A percentile compares a stretch with the other conserved stretches of the same genome.
Evolutionary conservation across 129 eudicot species (phyloP).

Genomic region (Ambrosia artemisiifolia): DNA sequence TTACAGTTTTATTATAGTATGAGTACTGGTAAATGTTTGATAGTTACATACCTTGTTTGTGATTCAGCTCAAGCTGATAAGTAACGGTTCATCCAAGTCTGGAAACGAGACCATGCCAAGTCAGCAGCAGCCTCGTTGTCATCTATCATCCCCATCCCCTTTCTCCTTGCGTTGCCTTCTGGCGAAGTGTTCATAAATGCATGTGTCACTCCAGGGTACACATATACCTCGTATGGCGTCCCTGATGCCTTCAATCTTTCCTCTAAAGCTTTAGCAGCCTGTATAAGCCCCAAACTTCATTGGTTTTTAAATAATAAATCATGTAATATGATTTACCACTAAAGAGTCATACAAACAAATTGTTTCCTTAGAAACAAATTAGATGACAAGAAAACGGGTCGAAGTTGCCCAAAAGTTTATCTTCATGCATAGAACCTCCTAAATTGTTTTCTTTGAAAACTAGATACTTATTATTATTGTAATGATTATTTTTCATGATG

Average conservation of each 20-base stretch:
- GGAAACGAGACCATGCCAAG: conserved; percentile 87
- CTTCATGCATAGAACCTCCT: not conserved
- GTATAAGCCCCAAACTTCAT: not conserved
- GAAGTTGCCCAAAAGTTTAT: not conserved
- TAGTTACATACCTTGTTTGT: not conserved
- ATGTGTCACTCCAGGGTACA: conserved; percentile 66
- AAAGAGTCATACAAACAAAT: too few species aligned
- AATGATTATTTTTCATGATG: not conserved
- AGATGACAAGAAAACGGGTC: not conserved
- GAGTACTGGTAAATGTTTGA: not conserved
- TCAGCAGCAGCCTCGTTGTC: conserved; percentile 60
- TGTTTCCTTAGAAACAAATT: not conserved
- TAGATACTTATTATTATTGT: not conserved
- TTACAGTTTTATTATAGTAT: too few species aligned
- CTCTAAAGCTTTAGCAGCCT: conserved; percentile 68
- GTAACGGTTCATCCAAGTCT: conserved; percentile 66
- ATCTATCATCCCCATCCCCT: conserved; percentile 65
- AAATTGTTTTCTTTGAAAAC: not conserved
- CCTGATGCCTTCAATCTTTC: conserved; percentile 77
- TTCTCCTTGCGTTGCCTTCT: conserved; percentile 67
- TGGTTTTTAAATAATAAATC: too few species aligned
- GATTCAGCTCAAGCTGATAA: conserved; percentile 35
- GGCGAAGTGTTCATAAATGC: conserved; percentile 91
- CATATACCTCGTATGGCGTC: conserved; percentile 63
- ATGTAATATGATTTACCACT: too few species aligned